Percentiles rank a stretch among this genome's conserved stretches.
Conservation (phyloP, 1,284 basidiomycete species). For the Tranzscheliella williamsii region DNA sequence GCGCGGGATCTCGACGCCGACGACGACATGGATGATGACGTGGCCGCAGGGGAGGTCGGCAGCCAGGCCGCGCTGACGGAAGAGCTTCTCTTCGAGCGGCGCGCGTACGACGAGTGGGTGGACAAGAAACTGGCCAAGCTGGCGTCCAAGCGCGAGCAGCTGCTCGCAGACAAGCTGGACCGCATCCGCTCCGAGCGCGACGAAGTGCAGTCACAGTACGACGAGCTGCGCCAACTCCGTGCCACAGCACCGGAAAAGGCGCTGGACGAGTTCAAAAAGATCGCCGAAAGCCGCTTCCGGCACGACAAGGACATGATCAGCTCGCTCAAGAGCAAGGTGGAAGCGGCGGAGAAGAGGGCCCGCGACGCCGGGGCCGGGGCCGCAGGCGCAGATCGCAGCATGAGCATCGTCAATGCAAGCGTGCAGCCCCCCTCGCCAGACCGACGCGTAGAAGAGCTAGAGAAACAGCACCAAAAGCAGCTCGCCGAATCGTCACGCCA, state of each 20-base stretch:
- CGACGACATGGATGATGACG: conserved; percentile 2
- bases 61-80: no score
- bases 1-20: background rate
- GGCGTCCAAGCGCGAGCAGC: conserved; percentile 29
- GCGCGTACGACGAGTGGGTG: conserved; percentile 27
- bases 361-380: conserved; percentile 11
- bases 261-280: conserved; percentile 45
- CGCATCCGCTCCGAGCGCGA: conserved; percentile 42
- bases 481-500: conserved; percentile 13
- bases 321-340: conserved; percentile 36
- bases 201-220: conserved; percentile 53
- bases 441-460: conserved; percentile 13
- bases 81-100: conserved; percentile 19
- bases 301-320: conserved; percentile 34
- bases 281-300: conserved; percentile 42
- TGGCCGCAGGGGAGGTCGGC: background rate
- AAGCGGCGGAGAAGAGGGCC: conserved; percentile 32
- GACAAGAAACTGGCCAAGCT: conserved; percentile 33
- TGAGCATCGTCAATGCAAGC: conserved; percentile 27
- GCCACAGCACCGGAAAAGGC: conserved; percentile 43
- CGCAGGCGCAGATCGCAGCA: conserved; percentile 9
- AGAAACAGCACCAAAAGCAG: conserved; percentile 19
- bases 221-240: conserved; percentile 50
- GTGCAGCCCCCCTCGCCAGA: conserved; percentile 11
- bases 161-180: conserved; percentile 36